Evolutionary conservation across 805 yeast genomes (phyloP).

Genomic region (Candida michaelii): DNA sequence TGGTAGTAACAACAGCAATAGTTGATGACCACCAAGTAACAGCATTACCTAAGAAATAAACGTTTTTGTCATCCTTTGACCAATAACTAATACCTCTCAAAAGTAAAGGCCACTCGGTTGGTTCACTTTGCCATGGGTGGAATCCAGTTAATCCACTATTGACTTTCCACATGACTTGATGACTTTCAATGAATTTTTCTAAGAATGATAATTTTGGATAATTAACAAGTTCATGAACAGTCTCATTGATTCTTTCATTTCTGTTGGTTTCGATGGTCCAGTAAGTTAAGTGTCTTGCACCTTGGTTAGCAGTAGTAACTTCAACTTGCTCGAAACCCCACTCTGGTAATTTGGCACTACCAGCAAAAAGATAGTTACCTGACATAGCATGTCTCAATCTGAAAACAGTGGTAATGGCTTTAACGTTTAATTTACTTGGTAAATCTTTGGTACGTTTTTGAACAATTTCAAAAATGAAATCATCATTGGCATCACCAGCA

Average conservation of each 20-base stretch:
- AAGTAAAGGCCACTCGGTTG: slow-evolving; percentile 73
- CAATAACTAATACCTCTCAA: slow-evolving; percentile 81
- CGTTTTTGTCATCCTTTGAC: slow-evolving; percentile 58
- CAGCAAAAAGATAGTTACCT: slow-evolving; percentile 76
- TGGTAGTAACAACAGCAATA: slow-evolving; percentile 50
- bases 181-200: slow-evolving; percentile 64
- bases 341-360: slow-evolving; percentile 69
- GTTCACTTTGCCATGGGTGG: slow-evolving; percentile 71
- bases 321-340: slow-evolving; percentile 88
- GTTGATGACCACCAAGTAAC: slow-evolving; percentile 75
- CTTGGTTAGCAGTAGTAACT: slow-evolving; percentile 76
- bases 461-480: slow-evolving; percentile 74
- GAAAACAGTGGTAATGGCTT: slow-evolving; percentile 69
- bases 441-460: slow-evolving; percentile 49
- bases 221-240: slow-evolving; percentile 29
- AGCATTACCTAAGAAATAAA: slow-evolving; percentile 79
- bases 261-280: slow-evolving; percentile 77
- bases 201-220: slow-evolving; percentile 56
- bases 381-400: slow-evolving; percentile 78
- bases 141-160: slow-evolving; percentile 67
- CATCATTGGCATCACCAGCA: slow-evolving; percentile 82
- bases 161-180: slow-evolving; percentile 73
- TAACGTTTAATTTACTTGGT: slow-evolving; percentile 53
- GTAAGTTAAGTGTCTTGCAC: slow-evolving; percentile 55
- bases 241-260: slow-evolving; percentile 45